Percentiles rank a stretch among this genome's conserved stretches.
Evolutionary conservation across 148 eudicot genomes (phyloP).

Genomic region (Drosera capensis): DNA sequence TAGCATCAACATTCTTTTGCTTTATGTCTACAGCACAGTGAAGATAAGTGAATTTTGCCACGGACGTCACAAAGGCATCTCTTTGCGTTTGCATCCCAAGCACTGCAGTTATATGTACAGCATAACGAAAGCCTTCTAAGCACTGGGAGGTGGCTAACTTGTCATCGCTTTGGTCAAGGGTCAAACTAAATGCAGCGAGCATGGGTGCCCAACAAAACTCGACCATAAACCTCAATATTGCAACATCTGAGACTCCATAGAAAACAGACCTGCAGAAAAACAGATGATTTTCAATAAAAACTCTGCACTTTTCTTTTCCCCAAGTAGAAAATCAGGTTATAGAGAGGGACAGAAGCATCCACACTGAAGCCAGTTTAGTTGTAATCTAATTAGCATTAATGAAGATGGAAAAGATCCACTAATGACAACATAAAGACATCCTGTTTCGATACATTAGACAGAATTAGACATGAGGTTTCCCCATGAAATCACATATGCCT

Average conservation of each 20-base stretch:
- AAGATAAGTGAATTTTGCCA: slow-evolving; percentile 90
- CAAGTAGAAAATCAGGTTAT: too few species aligned
- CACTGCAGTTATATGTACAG: slow-evolving; percentile 89
- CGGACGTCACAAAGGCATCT: slow-evolving; percentile 94
- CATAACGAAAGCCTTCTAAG: slow-evolving; percentile 83
- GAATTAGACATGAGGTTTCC: too few species aligned
- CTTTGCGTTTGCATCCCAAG: slow-evolving; percentile 97
- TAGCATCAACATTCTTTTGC: slow-evolving; percentile 94
- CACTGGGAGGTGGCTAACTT: slow-evolving; percentile 72
- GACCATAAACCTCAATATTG: slow-evolving; percentile 93
- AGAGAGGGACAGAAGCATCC: too few species aligned
- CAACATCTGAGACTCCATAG: slow-evolving; percentile 60
- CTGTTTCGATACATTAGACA: too few species aligned
- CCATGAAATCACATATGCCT: too few species aligned
- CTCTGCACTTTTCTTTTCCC: too few species aligned
- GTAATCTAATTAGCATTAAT: too few species aligned
- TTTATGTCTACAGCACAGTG: slow-evolving; percentile 96
- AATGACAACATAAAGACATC: too few species aligned
- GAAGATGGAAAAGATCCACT: too few species aligned
- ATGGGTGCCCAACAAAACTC: slow-evolving; percentile 99
- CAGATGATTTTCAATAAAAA: background rate
- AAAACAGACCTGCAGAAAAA: slow-evolving; percentile 53
- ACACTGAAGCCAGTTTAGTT: too few species aligned
- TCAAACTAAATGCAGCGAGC: slow-evolving; percentile 97
- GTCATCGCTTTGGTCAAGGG: slow-evolving; percentile 96